Percentiles rank a stretch among this genome's conserved stretches.
phyloP scores from a whole-genome alignment of 2,329 filamentous ascomycete genomes.

The Apiospora rasikravindrae region DNA sequence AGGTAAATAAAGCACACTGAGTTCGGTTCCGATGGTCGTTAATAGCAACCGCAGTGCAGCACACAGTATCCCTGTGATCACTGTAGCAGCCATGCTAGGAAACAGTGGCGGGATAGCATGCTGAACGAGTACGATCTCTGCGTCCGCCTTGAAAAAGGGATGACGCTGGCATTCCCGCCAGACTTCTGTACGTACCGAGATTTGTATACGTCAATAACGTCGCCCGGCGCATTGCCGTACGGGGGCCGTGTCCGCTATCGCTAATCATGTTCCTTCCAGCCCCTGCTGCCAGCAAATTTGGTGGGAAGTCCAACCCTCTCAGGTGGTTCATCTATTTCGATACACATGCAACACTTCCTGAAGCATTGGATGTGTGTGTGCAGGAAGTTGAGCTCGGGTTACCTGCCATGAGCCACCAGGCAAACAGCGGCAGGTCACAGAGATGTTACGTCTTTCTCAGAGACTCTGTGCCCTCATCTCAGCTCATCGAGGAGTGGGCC shows the following conservation, averaged over 20 bases:
- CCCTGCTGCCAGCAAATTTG: slow-evolving; percentile 12
- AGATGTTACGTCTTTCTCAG: slow-evolving; percentile 9
- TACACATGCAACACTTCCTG: slow-evolving; percentile 1
- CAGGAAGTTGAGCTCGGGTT: slow-evolving; percentile 1
- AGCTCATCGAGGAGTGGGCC: slow-evolving; percentile 7
- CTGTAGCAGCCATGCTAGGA: slow-evolving; percentile 27
- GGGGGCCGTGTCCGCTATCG: neutral
- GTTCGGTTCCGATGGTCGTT: slow-evolving; percentile 28
- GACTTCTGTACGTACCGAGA: slow-evolving; percentile 13
- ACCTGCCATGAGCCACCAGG: slow-evolving; percentile 6
- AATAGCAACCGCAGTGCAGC: slow-evolving; percentile 40
- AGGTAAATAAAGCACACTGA: slow-evolving; percentile 44
- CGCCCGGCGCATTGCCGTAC: neutral
- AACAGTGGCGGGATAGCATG: slow-evolving; percentile 28
- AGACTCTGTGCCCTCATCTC: slow-evolving; percentile 4
- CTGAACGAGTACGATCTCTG: slow-evolving; percentile 33
- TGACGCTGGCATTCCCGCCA: slow-evolving; percentile 6
- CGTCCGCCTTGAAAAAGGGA: slow-evolving; percentile 27
- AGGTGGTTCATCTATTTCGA: slow-evolving; percentile 14
- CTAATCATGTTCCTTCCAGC: slow-evolving; percentile 3
- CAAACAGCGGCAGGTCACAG: neutral
- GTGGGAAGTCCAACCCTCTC: slow-evolving; percentile 9
- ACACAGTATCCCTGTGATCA: slow-evolving; percentile 42
- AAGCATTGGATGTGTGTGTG: slow-evolving; percentile 13
- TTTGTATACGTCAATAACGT: slow-evolving; percentile 1